Conservation (phyloP, 2,329 filamentous ascomycete genomes). For the Thermothelomyces thermophilus region DNA sequence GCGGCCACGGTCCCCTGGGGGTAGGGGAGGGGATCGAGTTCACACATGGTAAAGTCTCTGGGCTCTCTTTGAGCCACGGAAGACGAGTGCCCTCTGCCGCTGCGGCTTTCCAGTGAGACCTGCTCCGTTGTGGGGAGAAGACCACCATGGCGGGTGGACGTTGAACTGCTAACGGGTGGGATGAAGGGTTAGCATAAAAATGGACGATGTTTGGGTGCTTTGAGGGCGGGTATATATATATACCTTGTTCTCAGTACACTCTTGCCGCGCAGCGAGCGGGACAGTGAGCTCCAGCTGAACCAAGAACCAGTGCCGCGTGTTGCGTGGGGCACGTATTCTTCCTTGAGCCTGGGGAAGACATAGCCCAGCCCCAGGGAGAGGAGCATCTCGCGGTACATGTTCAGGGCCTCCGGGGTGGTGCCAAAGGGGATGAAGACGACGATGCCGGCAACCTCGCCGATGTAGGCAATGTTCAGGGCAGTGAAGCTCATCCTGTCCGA, state of each 20-base stretch:
- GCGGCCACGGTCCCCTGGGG: not conserved
- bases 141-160: conserved; percentile 16
- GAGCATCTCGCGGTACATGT: conserved; percentile 39
- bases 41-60: not conserved
- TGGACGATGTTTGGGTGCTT: too few species aligned
- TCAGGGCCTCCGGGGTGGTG: conserved; percentile 46
- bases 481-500: conserved; percentile 35
- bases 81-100: not conserved
- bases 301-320: not conserved
- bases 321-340: conserved; percentile 28
- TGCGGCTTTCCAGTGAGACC: conserved; percentile 11
- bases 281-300: conserved; percentile 15
- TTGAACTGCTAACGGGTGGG: not conserved
- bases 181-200: not conserved
- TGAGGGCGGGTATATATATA: not conserved
- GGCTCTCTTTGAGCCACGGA: not conserved
- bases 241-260: conserved; percentile 7
- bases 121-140: conserved; percentile 17
- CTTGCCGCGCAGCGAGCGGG: conserved; percentile 10
- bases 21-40: not conserved
- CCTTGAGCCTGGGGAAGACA: conserved; percentile 37
- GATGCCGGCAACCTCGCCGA: conserved; percentile 41
- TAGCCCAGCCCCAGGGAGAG: conserved; percentile 37
- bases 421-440: conserved; percentile 51
- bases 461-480: conserved; percentile 42